Evolutionary conservation across 805 yeast species (phyloP).

Genomic region (Saccharomyces cerevisiae): DNA sequence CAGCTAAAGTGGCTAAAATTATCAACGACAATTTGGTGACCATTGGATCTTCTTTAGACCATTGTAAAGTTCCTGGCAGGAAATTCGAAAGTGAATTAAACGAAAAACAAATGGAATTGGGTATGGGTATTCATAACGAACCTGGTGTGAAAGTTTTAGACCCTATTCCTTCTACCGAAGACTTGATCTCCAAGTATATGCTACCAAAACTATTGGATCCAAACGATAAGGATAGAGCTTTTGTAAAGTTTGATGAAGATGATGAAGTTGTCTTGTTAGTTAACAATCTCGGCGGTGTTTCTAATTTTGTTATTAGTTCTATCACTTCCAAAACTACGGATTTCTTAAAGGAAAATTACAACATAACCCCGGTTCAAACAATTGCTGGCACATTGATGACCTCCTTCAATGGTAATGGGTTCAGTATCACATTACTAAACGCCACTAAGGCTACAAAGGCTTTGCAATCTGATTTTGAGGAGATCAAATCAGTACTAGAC

Average conservation of each 20-base stretch:
- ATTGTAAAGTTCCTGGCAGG: slow-evolving; percentile 84
- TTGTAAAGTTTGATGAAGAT: slow-evolving; percentile 55
- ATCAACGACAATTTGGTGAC: slow-evolving; percentile 68
- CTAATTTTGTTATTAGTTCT: slow-evolving; percentile 68
- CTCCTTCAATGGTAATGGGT: slow-evolving; percentile 87
- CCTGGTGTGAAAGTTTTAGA: slow-evolving; percentile 60
- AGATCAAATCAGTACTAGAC: slow-evolving; percentile 36
- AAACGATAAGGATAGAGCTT: slow-evolving; percentile 68
- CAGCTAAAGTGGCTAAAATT: slow-evolving; percentile 50
- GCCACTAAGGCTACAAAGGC: slow-evolving; percentile 42
- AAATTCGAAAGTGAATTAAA: slow-evolving; percentile 46
- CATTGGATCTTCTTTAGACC: slow-evolving; percentile 82
- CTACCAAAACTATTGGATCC: slow-evolving; percentile 53
- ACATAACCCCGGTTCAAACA: slow-evolving; percentile 56
- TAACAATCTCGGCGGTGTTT: slow-evolving; percentile 87
- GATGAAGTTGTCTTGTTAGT: slow-evolving; percentile 67
- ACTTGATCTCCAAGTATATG: slow-evolving; percentile 47
- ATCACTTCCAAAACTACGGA: slow-evolving; percentile 54
- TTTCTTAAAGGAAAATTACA: slow-evolving; percentile 44
- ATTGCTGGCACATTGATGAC: slow-evolving; percentile 78
- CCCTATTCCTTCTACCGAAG: slow-evolving; percentile 61
- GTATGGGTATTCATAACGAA: slow-evolving; percentile 94
- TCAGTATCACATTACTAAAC: slow-evolving; percentile 75
- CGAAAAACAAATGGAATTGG: slow-evolving; percentile 70
- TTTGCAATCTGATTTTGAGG: slow-evolving; percentile 28